These are phyloP conservation scores for Rhizoctonia solani DNA, from an alignment of 1,284 basidiomycete species.

Conservation along the genomic window DNA sequence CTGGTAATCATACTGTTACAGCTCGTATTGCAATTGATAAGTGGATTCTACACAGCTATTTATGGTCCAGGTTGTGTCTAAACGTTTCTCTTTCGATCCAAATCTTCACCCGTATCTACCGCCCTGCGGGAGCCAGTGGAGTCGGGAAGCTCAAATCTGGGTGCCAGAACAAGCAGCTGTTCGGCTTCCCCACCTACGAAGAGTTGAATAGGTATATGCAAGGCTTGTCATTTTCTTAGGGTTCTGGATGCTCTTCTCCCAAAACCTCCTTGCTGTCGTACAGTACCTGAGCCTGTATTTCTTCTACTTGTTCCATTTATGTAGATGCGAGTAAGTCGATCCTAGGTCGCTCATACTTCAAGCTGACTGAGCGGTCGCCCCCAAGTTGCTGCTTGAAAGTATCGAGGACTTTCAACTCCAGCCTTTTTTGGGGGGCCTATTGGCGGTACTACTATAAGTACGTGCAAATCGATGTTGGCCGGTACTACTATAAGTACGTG, in stretches of 20 bases:
- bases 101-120: too few relatives aligned
- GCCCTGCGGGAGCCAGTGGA: too few relatives aligned
- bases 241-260: not conserved
- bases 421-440: not conserved
- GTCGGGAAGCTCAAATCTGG: too few relatives aligned
- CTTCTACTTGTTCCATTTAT: not conserved
- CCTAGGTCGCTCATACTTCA: conserved; percentile 3
- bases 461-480: too few relatives aligned
- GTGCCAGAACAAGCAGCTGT: not conserved
- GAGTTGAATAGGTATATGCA: not conserved
- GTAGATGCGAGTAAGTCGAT: not conserved
- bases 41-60: too few relatives aligned
- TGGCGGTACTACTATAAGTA: not conserved
- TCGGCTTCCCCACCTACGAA: not conserved
- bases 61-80: too few relatives aligned
- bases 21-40: too few relatives aligned
- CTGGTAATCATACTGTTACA: too few relatives aligned
- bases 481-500: too few relatives aligned
- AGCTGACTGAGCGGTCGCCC: not conserved
- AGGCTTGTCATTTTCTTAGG: not conserved
- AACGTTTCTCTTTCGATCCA: too few relatives aligned
- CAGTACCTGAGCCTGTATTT: not conserved
- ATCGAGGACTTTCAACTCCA: not conserved
- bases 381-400: not conserved
- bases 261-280: not conserved